Base-by-base conservation (phyloP, 2,329 filamentous ascomycete genomes). In the Trichoderma pleuroti region DNA sequence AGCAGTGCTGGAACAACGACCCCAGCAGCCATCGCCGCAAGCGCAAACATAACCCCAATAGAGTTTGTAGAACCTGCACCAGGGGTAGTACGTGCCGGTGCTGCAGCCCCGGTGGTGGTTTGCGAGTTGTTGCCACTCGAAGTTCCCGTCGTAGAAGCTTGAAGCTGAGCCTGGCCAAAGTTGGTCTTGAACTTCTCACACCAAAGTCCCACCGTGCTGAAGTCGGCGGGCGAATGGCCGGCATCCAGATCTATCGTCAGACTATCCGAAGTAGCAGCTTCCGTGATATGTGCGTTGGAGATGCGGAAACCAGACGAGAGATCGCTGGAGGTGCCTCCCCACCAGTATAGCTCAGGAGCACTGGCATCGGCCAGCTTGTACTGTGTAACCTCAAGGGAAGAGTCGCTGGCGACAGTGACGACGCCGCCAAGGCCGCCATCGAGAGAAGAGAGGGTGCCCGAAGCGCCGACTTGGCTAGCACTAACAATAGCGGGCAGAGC, bases 301-400 rank as follows among this genome's bases (percentile, higher is more conserved):
- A 77, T 75, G 54, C 76, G 76, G 74, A 77, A 77, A 21, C 76
- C 76, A 36, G 72, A 32, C 46, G 70, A 63, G 54, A 77, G 68
- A 16, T 72, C 34, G 21, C 68, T 71, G 61, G 60, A 68, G 9
- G 72, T 74, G 8, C 73, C 62, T 12, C 76, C 76, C 76, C 76
- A 77, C 76, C 76, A 77, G 73, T 77, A 77, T 11, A 77, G 73
- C 5, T 74, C 76, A 5, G 76, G 76, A 7, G 76, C 76, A 26
- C 71, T 73, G 67, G 75, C 76, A 16, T 76, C 74, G 26, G 74
- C 70, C 70, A 77, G 75, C 18, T 70, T 74, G 71, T 77, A 77
- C 24, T 61, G 42, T 30, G 68, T 66, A 68, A 77, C 73, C 24
- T 57, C 62, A 62, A 77, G 65, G n/a, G 74, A 71, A 11, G 42